Percentiles rank a stretch among this genome's conserved stretches.
Evolutionary conservation across 2,329 filamentous ascomycete species (phyloP).

Genomic region (Aspergillus sclerotialis): DNA sequence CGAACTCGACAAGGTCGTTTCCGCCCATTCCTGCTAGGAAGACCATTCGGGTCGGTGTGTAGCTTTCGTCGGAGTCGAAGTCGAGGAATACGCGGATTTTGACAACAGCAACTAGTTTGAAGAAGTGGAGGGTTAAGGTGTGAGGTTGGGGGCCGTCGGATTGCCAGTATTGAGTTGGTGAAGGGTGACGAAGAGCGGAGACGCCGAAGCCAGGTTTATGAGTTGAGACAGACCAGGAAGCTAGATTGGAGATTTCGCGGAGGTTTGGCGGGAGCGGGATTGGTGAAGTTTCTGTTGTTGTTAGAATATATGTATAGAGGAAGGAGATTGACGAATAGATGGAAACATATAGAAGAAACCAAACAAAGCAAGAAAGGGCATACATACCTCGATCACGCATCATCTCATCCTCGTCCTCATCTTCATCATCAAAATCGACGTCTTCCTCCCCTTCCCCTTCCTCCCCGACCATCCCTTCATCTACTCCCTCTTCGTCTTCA

Average conservation of each 20-base stretch:
- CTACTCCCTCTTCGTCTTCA: conserved; percentile 13
- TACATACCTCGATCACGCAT: conserved; percentile 28
- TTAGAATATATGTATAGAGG: not conserved
- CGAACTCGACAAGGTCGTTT: conserved; percentile 86
- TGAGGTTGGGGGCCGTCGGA: conserved; percentile 61
- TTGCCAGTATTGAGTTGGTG: conserved; percentile 56
- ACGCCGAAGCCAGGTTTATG: conserved; percentile 58
- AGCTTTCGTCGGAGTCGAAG: conserved; percentile 88
- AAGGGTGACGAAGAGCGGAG: conserved; percentile 52
- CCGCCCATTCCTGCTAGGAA: conserved; percentile 85
- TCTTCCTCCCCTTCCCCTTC: conserved; percentile 16
- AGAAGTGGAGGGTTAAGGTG: conserved; percentile 57
- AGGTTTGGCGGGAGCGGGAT: conserved; percentile 38
- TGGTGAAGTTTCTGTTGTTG: conserved; percentile 23
- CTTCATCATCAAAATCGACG: too few species aligned
- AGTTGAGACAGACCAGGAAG: conserved; percentile 59
- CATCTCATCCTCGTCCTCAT: conserved; percentile 26
- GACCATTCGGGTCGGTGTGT: conserved; percentile 88
- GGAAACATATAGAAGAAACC: not conserved
- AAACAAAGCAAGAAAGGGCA: not conserved
- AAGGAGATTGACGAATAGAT: not conserved
- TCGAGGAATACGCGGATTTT: conserved; percentile 60
- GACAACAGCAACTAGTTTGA: conserved; percentile 47
- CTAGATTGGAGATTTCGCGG: conserved; percentile 58
- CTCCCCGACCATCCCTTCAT: conserved; percentile 12